Conservation (phyloP, 2,329 filamentous ascomycete species). For the Parafenestella ontariensis region DNA sequence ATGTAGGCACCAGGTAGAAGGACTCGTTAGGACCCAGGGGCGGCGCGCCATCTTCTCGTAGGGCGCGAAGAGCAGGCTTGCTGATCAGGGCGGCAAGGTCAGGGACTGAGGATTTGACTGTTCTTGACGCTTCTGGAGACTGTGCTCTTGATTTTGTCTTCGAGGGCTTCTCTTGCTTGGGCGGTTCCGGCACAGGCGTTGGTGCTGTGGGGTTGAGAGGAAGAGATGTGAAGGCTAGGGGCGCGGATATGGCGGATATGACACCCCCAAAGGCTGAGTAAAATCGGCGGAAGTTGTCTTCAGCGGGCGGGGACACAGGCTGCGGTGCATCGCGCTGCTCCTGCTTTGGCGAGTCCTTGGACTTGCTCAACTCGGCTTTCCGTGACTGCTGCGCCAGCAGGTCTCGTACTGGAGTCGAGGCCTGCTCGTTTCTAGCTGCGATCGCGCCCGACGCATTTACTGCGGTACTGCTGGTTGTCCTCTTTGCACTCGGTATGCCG, state of each 20-base stretch:
- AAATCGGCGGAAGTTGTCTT: slow-evolving; percentile 88
- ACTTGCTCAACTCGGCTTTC: slow-evolving; percentile 29
- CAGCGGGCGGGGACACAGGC: slow-evolving; percentile 48
- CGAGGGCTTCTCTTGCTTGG: slow-evolving; percentile 25
- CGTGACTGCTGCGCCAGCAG: slow-evolving; percentile 42
- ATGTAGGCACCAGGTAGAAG: slow-evolving; percentile 94
- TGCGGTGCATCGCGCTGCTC: slow-evolving; percentile 14
- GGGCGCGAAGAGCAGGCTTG: slow-evolving; percentile 79
- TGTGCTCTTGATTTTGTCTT: slow-evolving; percentile 32
- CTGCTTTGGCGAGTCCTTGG: slow-evolving; percentile 22
- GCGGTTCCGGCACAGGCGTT: slow-evolving; percentile 36
- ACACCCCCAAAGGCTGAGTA: slow-evolving; percentile 91
- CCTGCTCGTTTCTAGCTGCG: slow-evolving; percentile 57
- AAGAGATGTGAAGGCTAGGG: slow-evolving; percentile 89
- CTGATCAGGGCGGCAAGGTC: slow-evolving; percentile 87
- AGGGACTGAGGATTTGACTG: slow-evolving; percentile 62
- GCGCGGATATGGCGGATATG: slow-evolving; percentile 87
- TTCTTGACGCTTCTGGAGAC: slow-evolving; percentile 39
- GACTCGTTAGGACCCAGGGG: slow-evolving; percentile 52
- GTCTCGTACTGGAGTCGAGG: slow-evolving; percentile 41
- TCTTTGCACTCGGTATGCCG: slow-evolving; percentile 68
- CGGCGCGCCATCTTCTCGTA: slow-evolving; percentile 68
- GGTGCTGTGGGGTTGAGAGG: slow-evolving; percentile 63
- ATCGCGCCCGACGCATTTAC: slow-evolving; percentile 76
- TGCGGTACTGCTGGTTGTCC: slow-evolving; percentile 72